Evolutionary conservation across 176 grass and related monocot species (phyloP).

Genomic region (Oryza meyeriana): DNA sequence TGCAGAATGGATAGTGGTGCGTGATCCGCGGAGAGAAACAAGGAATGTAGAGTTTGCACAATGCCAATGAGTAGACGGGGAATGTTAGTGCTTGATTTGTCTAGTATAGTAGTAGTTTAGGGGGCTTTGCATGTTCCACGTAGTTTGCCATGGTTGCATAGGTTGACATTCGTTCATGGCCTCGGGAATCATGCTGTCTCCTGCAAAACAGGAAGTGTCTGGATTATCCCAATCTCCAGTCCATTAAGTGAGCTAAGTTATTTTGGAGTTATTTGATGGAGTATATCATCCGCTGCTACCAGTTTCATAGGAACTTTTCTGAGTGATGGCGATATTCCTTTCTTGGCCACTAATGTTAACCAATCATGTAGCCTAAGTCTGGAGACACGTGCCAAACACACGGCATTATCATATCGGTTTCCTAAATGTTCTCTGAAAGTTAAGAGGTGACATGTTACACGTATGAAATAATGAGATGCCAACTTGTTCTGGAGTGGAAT

Average conservation of each 20-base stretch:
- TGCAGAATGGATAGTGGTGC: neutral
- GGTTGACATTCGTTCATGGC: neutral
- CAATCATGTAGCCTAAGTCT: neutral
- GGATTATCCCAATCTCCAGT: neutral
- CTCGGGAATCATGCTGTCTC: neutral
- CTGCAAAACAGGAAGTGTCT: neutral
- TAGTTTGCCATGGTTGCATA: neutral
- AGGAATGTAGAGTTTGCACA: neutral
- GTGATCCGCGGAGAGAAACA: neutral
- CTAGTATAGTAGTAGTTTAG: neutral
- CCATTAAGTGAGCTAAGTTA: neutral
- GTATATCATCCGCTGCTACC: neutral
- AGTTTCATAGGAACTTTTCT: slow-evolving; percentile 1
- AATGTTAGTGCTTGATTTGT: neutral
- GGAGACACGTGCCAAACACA: neutral
- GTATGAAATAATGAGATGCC: neutral
- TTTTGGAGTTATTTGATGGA: slow-evolving; percentile 7
- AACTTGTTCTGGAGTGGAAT: slow-evolving; percentile 4
- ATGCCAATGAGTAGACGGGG: neutral
- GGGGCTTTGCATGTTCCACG: neutral
- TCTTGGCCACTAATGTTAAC: neutral
- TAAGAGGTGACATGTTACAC: neutral
- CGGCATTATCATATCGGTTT: neutral
- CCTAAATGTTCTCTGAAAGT: neutral
- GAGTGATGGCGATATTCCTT: neutral